These are phyloP conservation scores for Wickerhamomyces bovis DNA, from an alignment of 805 yeast genomes.

Conservation along the genomic window DNA sequence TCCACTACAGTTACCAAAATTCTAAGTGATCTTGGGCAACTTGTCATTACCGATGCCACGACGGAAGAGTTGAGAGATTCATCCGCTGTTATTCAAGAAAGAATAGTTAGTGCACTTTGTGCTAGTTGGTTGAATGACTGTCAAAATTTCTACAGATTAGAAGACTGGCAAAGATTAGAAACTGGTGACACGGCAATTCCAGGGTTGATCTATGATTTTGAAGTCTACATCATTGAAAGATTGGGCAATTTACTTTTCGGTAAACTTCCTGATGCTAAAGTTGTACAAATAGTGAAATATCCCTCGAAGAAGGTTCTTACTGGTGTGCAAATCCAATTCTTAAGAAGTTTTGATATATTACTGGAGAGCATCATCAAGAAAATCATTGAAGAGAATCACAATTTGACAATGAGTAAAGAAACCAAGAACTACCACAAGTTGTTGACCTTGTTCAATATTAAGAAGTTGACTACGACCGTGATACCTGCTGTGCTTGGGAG, in stretches of 20 bases:
- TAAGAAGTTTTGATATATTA: slow-evolving; percentile 40
- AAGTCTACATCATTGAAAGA: slow-evolving; percentile 28
- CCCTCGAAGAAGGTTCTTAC: slow-evolving; percentile 31
- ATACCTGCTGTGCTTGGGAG: slow-evolving; percentile 43
- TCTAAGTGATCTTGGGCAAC: slow-evolving; percentile 38
- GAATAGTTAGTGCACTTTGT: slow-evolving; percentile 42
- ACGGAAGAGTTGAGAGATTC: slow-evolving; percentile 32
- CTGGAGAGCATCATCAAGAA: slow-evolving; percentile 36
- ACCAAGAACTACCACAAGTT: slow-evolving; percentile 40
- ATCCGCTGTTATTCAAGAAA: slow-evolving; percentile 33
- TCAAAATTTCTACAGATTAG: slow-evolving; percentile 31
- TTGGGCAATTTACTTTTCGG: slow-evolving; percentile 29
- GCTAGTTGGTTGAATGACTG: slow-evolving; percentile 48
- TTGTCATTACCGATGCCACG: slow-evolving; percentile 34
- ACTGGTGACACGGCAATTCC: slow-evolving; percentile 34
- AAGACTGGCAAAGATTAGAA: slow-evolving; percentile 32
- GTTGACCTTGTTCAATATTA: slow-evolving; percentile 49
- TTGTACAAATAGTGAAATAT: slow-evolving; percentile 30
- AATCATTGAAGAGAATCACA: slow-evolving; percentile 34
- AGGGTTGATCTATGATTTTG: slow-evolving; percentile 28
- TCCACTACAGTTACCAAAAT: slow-evolving; percentile 36
- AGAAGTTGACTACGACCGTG: slow-evolving; percentile 37
- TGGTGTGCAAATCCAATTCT: slow-evolving; percentile 35
- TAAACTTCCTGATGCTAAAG: slow-evolving; percentile 29
- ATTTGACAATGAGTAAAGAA: slow-evolving; percentile 10